Evolutionary conservation across 495 filamentous ascomycete genomes (phyloP), one percentile per base, ranked within the genome.

Genomic region (Tuber umbilicatum): DNA sequence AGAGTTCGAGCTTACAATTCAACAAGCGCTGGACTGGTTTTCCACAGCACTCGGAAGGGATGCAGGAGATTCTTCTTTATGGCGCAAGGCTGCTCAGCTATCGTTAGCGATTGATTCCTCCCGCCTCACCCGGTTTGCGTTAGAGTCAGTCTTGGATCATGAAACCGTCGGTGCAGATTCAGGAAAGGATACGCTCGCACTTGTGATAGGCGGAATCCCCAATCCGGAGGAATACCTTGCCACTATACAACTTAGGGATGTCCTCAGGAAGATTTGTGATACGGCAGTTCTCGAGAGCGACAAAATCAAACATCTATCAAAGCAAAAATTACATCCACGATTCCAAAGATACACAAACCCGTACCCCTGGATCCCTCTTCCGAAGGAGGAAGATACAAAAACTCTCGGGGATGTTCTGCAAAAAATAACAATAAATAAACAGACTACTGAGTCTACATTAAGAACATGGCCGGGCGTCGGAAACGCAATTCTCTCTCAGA

Each of bases 1-100:
- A 1, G 73, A 82, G 47, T 73, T 81, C 37, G 69, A 69, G 31
- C 70, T 71, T 21, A 76, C 77, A 37, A 55, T 82, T 64, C 68
- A 79, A 40, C 77, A 82, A 50, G 80, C 80, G 21, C 73, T 82
- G 19, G 77, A 78, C 72, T 82, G 80, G 80, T 82, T 82, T 68
- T 68, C 80, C 16, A 80, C 77, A 12, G 80, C 95, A 1, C 86
- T 98, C 38, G 93, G 94, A 76, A 90, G 91, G 64, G 95, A 99
- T 81, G 93, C 97, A 55, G 91, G 93, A 2, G 96, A 99, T 83
- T 86, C 95, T 42, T 94, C 97, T 78, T 86, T 98, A n/a, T 99
- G 95, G 95, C 87, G 95, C 75, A 89, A 92, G 73, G 88, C 92
- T 38, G 91, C 95, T 10, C 89, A 92, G 41, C 87, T 99, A 31